Conservation (phyloP, 371 early-diverging fungal genomes). For the Dichotomocladium elegans region DNA sequence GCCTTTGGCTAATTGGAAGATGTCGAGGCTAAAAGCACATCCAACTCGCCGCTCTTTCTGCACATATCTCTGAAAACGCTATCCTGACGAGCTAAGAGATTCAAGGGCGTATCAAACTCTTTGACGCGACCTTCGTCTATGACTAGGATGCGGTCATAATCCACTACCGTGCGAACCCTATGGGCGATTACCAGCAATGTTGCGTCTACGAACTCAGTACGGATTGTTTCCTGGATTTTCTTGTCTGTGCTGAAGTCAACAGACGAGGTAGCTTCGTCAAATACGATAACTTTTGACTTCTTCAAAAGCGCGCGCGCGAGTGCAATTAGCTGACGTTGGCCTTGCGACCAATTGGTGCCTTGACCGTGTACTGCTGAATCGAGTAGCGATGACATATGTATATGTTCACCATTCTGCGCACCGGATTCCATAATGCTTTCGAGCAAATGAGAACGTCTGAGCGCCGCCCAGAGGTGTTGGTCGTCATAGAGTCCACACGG, state of each 20-base stretch:
- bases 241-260: slow-evolving; percentile 77
- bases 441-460: slow-evolving; percentile 54
- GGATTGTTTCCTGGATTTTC: slow-evolving; percentile 77
- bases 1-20: too few species aligned
- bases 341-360: slow-evolving; percentile 82
- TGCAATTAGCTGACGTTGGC: slow-evolving; percentile 86
- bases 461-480: slow-evolving; percentile 71
- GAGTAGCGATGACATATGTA: too few species aligned
- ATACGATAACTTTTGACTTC: slow-evolving; percentile 68
- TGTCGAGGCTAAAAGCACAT: slow-evolving; percentile 31
- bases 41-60: slow-evolving; percentile 63
- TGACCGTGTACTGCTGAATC: slow-evolving; percentile 62
- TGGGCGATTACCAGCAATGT: slow-evolving; percentile 78
- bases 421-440: slow-evolving; percentile 34
- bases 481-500: slow-evolving; percentile 68
- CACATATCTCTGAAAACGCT: slow-evolving; percentile 64
- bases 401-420: slow-evolving; percentile 25
- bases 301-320: slow-evolving; percentile 82
- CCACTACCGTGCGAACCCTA: slow-evolving; percentile 83
- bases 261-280: slow-evolving; percentile 87
- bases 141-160: slow-evolving; percentile 84
- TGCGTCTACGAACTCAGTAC: slow-evolving; percentile 59
- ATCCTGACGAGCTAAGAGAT: slow-evolving; percentile 49
- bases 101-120: slow-evolving; percentile 70
- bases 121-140: slow-evolving; percentile 77